Conservation (phyloP, 192 early-diverging fungal species). For the Geranomyces variabilis region DNA sequence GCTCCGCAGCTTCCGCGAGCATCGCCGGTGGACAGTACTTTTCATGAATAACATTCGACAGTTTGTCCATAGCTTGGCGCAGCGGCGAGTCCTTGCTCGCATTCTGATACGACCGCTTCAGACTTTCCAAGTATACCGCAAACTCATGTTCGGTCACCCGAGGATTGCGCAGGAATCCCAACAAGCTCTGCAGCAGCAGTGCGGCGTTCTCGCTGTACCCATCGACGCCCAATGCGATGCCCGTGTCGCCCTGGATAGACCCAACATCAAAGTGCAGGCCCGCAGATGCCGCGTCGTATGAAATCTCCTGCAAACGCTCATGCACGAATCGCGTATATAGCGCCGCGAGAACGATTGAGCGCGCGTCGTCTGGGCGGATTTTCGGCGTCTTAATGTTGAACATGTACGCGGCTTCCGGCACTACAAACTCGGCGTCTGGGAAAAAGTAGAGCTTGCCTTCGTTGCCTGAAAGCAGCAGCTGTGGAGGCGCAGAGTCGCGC, state of each 20-base stretch:
- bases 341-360: slow-evolving; percentile 21
- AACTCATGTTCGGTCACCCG: slow-evolving; percentile 24
- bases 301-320: slow-evolving; percentile 39
- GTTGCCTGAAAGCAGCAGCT: slow-evolving; percentile 19
- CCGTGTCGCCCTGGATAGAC: slow-evolving; percentile 14
- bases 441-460: slow-evolving; percentile 27
- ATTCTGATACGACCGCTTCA: slow-evolving; percentile 33
- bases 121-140: slow-evolving; percentile 33
- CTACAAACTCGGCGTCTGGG: slow-evolving; percentile 37
- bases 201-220: slow-evolving; percentile 40
- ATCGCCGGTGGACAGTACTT: slow-evolving; percentile 27
- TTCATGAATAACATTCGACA: slow-evolving; percentile 26
- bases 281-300: slow-evolving; percentile 41
- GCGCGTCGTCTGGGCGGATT: slow-evolving; percentile 39
- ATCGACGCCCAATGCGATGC: slow-evolving; percentile 36
- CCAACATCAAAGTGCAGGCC: slow-evolving; percentile 42
- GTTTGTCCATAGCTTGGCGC: slow-evolving; percentile 37
- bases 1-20: slow-evolving; percentile 32
- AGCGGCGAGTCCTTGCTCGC: slow-evolving; percentile 37
- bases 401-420: slow-evolving; percentile 36
- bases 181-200: slow-evolving; percentile 26
- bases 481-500: background rate
- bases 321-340: slow-evolving; percentile 45
- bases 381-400: slow-evolving; percentile 42
- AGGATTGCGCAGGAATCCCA: slow-evolving; percentile 32